phyloP scores from a whole-genome alignment of 164 flowering plant species.

The Saururus chinensis region DNA sequence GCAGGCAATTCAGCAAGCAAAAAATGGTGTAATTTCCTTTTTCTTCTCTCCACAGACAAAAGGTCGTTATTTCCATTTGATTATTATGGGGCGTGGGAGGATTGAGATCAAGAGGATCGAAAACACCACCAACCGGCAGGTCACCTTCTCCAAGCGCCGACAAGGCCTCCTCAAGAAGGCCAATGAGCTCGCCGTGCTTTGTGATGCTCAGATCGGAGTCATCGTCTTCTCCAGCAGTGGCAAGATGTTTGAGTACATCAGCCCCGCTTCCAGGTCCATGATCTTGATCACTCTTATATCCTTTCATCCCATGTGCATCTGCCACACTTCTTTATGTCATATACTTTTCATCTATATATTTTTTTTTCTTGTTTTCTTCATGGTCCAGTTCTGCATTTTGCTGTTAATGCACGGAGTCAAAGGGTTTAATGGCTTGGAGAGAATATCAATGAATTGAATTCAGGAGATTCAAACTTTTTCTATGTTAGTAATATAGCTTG shows the following conservation, averaged over 20 bases:
- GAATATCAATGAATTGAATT: too few relatives aligned
- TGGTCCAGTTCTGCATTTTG: neutral
- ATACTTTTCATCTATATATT: neutral
- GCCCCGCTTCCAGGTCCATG: conserved; percentile 8
- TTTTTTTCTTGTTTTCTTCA: neutral
- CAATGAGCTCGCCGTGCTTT: conserved; percentile 37
- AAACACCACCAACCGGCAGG: conserved; percentile 33
- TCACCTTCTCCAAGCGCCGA: conserved; percentile 39
- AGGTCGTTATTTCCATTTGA: neutral
- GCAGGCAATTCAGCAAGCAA: conserved; percentile 7
- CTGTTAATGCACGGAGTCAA: neutral
- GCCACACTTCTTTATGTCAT: neutral
- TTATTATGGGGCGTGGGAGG: conserved; percentile 25
- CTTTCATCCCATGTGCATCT: neutral
- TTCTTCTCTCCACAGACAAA: conserved; percentile 10
- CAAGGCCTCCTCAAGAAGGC: conserved; percentile 43
- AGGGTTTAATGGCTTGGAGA: too few relatives aligned
- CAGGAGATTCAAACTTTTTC: too few relatives aligned
- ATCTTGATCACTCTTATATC: neutral
- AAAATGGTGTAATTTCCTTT: conserved; percentile 6
- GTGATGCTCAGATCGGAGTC: conserved; percentile 46
- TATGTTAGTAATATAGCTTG: too few relatives aligned
- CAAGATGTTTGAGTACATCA: conserved; percentile 22
- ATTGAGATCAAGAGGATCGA: conserved; percentile 32
- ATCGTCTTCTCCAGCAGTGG: conserved; percentile 39